A percentile compares a stretch with the other conserved stretches of the same genome.
These are phyloP conservation scores for Pharus latifolius DNA, from an alignment of 176 grass and related monocot species.

Conservation along the genomic window DNA sequence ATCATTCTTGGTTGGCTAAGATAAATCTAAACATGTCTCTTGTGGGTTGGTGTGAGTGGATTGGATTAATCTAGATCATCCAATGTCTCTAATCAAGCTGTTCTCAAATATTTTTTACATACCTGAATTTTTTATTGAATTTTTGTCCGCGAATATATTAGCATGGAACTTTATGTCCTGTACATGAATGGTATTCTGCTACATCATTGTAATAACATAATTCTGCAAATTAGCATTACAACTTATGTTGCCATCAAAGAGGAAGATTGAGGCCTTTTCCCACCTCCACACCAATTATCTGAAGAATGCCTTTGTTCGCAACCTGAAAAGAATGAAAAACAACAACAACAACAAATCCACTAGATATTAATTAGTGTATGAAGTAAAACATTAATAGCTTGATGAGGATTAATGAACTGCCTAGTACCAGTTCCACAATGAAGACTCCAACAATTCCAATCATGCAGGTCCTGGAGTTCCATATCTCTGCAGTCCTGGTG, in stretches of 20 bases:
- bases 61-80: too few relatives aligned
- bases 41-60: too few relatives aligned
- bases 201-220: too few relatives aligned
- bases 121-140: too few relatives aligned
- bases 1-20: too few relatives aligned
- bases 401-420: not conserved
- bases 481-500: conserved; percentile 74
- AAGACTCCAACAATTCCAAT: conserved; percentile 69
- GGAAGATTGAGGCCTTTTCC: conserved; percentile 83
- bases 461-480: conserved; percentile 88
- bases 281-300: conserved; percentile 66
- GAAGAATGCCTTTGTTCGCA: conserved; percentile 59
- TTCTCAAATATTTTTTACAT: too few relatives aligned
- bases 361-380: not conserved
- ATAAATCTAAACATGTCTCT: too few relatives aligned
- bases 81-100: too few relatives aligned
- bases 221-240: too few relatives aligned
- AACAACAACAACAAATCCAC: not conserved
- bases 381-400: not conserved
- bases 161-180: too few relatives aligned
- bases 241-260: conserved; percentile 27
- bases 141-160: too few relatives aligned
- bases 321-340: conserved; percentile 28
- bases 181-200: too few relatives aligned
- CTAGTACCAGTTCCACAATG: conserved; percentile 67